phyloP scores from a whole-genome alignment of 768 basidiomycete genomes.

The Sistotremastrum suecicum region DNA sequence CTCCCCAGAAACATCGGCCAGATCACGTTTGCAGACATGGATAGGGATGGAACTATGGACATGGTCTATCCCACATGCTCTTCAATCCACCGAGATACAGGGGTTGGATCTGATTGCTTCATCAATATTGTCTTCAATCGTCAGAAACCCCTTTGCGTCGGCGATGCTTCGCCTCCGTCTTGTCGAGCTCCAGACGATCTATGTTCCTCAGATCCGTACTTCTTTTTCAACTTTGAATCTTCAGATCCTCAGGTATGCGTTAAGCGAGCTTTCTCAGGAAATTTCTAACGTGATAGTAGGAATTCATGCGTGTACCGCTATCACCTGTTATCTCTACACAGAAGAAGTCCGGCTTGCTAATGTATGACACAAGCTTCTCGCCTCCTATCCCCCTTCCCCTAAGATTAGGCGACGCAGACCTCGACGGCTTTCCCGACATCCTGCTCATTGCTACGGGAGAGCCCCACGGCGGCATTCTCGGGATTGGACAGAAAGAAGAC shows the following conservation, averaged over 20 bases:
- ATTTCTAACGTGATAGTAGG: slow-evolving; percentile 24
- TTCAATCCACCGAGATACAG: slow-evolving; percentile 49
- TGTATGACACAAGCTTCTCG: slow-evolving; percentile 48
- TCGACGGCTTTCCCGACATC: slow-evolving; percentile 91
- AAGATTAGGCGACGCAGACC: slow-evolving; percentile 76
- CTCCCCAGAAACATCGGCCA: slow-evolving; percentile 68
- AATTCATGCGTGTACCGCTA: slow-evolving; percentile 53
- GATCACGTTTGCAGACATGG: slow-evolving; percentile 84
- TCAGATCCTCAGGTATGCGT: slow-evolving; percentile 1
- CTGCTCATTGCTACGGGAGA: slow-evolving; percentile 39
- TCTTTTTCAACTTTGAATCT: slow-evolving; percentile 17
- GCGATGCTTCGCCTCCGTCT: slow-evolving; percentile 33
- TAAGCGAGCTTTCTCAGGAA: not conserved
- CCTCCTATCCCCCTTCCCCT: slow-evolving; percentile 66
- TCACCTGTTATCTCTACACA: slow-evolving; percentile 37
- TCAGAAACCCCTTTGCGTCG: slow-evolving; percentile 71
- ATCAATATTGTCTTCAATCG: slow-evolving; percentile 91
- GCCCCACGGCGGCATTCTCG: slow-evolving; percentile 18
- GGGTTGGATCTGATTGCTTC: slow-evolving; percentile 61
- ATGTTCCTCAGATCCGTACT: slow-evolving; percentile 68
- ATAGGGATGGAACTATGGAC: slow-evolving; percentile 94
- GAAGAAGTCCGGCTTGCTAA: slow-evolving; percentile 31
- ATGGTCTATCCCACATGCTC: slow-evolving; percentile 82
- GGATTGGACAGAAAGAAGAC: slow-evolving; percentile 7
- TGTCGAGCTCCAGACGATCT: slow-evolving; percentile 74